Percentiles rank a stretch among this genome's conserved stretches.
Evolutionary conservation across 2,329 filamentous ascomycete species (phyloP).

Genomic region (Exophiala viscosa): DNA sequence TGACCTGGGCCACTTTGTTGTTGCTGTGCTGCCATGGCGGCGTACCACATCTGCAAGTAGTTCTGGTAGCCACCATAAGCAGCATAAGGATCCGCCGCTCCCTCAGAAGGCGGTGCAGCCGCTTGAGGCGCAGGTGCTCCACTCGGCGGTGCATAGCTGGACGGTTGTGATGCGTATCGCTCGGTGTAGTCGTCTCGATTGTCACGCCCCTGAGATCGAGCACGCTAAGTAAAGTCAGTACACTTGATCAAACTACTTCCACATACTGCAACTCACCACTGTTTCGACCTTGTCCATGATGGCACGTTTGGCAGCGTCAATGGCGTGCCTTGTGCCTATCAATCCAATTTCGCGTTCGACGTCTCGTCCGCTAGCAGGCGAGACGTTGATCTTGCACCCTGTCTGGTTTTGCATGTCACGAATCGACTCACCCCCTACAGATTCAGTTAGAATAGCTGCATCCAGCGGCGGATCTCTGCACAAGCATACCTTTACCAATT

Average conservation of each 20-base stretch:
- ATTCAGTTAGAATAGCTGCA: slow-evolving; percentile 28
- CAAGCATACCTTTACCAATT: slow-evolving; percentile 68
- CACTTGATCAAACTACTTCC: not conserved
- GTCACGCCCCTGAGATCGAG: slow-evolving; percentile 43
- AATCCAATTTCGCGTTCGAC: slow-evolving; percentile 82
- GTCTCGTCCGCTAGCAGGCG: slow-evolving; percentile 73
- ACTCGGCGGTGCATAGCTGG: slow-evolving; percentile 30
- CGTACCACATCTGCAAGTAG: slow-evolving; percentile 77
- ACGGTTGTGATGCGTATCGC: slow-evolving; percentile 33
- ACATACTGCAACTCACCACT: slow-evolving; percentile 58
- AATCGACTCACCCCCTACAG: slow-evolving; percentile 75
- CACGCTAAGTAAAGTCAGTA: slow-evolving; percentile 38
- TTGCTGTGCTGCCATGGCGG: slow-evolving; percentile 59
- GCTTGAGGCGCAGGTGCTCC: slow-evolving; percentile 34
- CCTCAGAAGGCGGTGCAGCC: slow-evolving; percentile 47
- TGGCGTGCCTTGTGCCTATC: slow-evolving; percentile 72
- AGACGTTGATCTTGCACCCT: slow-evolving; percentile 92
- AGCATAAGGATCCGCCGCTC: slow-evolving; percentile 66
- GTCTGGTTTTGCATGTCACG: slow-evolving; percentile 86
- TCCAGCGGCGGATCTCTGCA: not conserved
- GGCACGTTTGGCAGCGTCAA: slow-evolving; percentile 73
- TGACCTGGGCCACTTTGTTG: slow-evolving; percentile 34
- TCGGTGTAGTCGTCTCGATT: slow-evolving; percentile 35
- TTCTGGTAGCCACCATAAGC: slow-evolving; percentile 79
- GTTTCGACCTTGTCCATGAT: slow-evolving; percentile 92